Conservation (phyloP, 345 rosid genomes). For the Ailanthus altissimus region DNA sequence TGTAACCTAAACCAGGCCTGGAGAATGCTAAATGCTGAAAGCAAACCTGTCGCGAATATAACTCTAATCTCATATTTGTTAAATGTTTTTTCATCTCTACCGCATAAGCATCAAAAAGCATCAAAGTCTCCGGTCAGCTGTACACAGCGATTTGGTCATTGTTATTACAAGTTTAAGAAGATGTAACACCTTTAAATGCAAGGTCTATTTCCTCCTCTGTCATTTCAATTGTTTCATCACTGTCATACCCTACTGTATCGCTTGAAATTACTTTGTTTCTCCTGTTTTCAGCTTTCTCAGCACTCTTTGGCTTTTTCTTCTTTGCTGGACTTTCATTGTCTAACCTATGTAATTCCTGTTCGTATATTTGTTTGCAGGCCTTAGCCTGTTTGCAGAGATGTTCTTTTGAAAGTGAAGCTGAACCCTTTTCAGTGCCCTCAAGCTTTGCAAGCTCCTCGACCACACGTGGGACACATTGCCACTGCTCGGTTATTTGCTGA, state of each 20-base stretch:
- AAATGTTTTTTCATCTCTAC: neutral
- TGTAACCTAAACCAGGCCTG: neutral
- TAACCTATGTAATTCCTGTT: slow-evolving; percentile 45
- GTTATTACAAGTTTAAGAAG: slow-evolving; percentile 24
- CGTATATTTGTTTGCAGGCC: slow-evolving; percentile 60
- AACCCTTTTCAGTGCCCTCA: slow-evolving; percentile 29
- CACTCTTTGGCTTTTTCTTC: slow-evolving; percentile 32
- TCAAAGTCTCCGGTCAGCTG: neutral
- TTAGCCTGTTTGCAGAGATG: slow-evolving; percentile 55
- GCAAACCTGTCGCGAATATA: neutral
- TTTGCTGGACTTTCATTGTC: slow-evolving; percentile 11
- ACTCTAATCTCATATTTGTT: neutral
- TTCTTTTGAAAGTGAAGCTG: slow-evolving; percentile 43
- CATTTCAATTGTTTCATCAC: slow-evolving; percentile 90
- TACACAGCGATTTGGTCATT: neutral
- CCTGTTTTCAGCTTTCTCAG: slow-evolving; percentile 9
- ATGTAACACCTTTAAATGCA: slow-evolving; percentile 50
- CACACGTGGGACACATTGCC: slow-evolving; percentile 85
- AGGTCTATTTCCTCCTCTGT: slow-evolving; percentile 79
- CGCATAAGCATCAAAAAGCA: neutral
- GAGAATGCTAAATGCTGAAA: neutral
- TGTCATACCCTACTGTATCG: slow-evolving; percentile 49
- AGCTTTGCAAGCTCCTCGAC: slow-evolving; percentile 71
- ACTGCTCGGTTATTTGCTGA: slow-evolving; percentile 55
- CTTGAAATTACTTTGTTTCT: slow-evolving; percentile 24